Base-by-base conservation (phyloP, 2,329 filamentous ascomycete genomes). In the Ophiocordyceps australis region DNA sequence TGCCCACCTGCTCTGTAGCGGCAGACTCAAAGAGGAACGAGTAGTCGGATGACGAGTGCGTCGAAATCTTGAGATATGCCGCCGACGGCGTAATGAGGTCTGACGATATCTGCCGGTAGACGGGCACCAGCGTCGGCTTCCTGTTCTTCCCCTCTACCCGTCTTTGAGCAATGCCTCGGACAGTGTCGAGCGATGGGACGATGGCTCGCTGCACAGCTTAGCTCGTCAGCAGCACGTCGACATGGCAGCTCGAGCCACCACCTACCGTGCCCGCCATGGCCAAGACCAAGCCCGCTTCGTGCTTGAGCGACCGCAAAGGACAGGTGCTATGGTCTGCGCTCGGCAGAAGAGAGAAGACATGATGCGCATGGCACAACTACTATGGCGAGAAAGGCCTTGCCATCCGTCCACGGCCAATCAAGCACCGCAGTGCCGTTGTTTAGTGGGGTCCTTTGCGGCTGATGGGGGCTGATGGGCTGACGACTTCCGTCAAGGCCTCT, bases 11-110 rank as follows among this genome's bases (percentile, higher is more conserved):
- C 53, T 95, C 86, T 16, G 83, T 86, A 14, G 85, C 83, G 15
- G 86, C 89, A 42, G 83, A 93, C 55, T 98, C 89, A 50, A 93
- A 92, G 24, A 98, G 69, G 48, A 94, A 95, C 4, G 86, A 94
- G 42, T 81, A 73, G 38, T 80, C 74, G 25, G 78, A 79, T 22
- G 48, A 41, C 19, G 46, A 38, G 15, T 76, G 73, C 33, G 73
- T 65, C 19, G 80, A 75, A 38, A 94, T 65, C 54, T 94, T 95
- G 37, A 98, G 66, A 52, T 95, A 98, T 38, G 91, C 86, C 34
- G 80, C 70, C n/a, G 82, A 86, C 4, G 89, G 89, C 2, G 86
- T 98, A 48, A 95, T 66, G 38, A 95, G 74, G 51, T 94, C 86
- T 39, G 86, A 86, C 5, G 82, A 73, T 39, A 93, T 82, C 35